These are phyloP conservation scores for Aspergillus sp. DNA, from an alignment of 2,329 filamentous ascomycete genomes.

Conservation along the genomic window DNA sequence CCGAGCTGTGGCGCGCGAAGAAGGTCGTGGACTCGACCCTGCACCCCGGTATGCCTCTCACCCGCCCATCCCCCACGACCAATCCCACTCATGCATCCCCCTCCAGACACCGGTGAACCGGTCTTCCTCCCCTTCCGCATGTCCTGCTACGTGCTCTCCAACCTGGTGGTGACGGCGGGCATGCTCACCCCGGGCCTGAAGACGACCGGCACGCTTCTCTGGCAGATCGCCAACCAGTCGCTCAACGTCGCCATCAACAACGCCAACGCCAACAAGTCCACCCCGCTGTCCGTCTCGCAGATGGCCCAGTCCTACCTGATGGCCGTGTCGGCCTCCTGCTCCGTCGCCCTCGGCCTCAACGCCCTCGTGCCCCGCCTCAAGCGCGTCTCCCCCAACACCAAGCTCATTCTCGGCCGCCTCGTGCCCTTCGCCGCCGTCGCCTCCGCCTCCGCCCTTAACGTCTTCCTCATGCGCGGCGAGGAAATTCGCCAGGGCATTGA, in stretches of 20 bases:
- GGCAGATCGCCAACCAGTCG: conserved; percentile 96
- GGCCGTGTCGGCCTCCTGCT: conserved; percentile 89
- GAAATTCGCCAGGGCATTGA: conserved; percentile 93
- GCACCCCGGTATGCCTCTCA: conserved; percentile 73
- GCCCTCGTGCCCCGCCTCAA: conserved; percentile 82
- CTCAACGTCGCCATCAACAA: conserved; percentile 98
- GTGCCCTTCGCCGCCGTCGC: conserved; percentile 96
- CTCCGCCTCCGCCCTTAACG: conserved; percentile 85
- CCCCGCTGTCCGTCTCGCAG: conserved; percentile 74
- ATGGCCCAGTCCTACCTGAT: conserved; percentile 87
- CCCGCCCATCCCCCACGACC: neutral
- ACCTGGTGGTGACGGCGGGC: conserved; percentile 89
- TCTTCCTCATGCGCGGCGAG: conserved; percentile 95
- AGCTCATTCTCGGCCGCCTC: conserved; percentile 74
- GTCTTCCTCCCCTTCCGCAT: conserved; percentile 96
- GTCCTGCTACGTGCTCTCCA: conserved; percentile 92
- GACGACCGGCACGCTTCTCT: conserved; percentile 81
- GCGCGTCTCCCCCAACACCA: conserved; percentile 69
- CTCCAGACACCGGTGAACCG: conserved; percentile 82
- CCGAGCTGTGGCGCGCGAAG: conserved; percentile 91
- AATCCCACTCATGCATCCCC: neutral
- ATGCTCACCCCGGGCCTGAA: conserved; percentile 92
- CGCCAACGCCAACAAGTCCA: conserved; percentile 97
- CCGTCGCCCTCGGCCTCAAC: conserved; percentile 89
- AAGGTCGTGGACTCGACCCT: conserved; percentile 95